A percentile compares a stretch with the other conserved stretches of the same genome.
phyloP scores from a whole-genome alignment of 345 rosid species.

The Clausena lansium region DNA sequence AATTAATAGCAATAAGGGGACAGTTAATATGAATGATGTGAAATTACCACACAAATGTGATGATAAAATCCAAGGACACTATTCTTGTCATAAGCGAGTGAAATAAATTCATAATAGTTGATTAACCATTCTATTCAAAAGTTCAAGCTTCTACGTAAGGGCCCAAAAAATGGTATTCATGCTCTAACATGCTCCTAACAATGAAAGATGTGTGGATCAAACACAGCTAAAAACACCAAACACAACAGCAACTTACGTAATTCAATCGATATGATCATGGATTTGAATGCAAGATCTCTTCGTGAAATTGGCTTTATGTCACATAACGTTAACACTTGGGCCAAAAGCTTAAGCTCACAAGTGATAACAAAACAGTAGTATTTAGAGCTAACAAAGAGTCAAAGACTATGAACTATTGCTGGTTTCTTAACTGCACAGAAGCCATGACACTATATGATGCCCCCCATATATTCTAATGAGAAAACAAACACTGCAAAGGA shows the following conservation, averaged over 20 bases:
- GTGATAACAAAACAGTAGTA: background rate
- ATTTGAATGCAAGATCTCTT: background rate
- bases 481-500: background rate
- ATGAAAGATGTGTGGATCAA: background rate
- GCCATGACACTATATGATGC: background rate
- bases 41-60: background rate
- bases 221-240: background rate
- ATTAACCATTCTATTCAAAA: background rate
- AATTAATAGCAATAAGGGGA: background rate
- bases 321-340: background rate
- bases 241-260: background rate
- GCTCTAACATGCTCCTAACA: background rate
- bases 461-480: background rate
- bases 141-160: background rate
- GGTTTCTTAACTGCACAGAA: background rate
- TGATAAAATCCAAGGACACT: background rate
- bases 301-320: background rate
- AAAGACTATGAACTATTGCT: background rate
- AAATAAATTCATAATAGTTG: background rate
- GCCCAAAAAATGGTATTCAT: background rate
- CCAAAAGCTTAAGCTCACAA: background rate
- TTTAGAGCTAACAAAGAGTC: background rate
- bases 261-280: no score
- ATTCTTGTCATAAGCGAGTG: background rate
- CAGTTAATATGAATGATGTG: background rate